Evolutionary conservation across 495 filamentous ascomycete genomes (phyloP).

Genomic region (Penicillium mononematosum): DNA sequence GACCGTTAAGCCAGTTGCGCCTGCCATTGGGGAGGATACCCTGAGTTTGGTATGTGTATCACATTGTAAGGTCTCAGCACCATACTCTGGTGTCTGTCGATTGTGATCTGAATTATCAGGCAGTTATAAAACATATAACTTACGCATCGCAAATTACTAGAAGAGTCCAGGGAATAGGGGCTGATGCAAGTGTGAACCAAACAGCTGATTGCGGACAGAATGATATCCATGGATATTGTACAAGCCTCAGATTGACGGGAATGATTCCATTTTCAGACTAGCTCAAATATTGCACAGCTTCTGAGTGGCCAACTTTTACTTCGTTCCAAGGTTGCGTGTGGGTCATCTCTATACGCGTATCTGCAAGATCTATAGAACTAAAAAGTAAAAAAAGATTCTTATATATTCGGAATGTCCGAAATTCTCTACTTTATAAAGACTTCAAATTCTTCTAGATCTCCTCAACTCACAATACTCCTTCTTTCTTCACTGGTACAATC

Average conservation of each 20-base stretch:
- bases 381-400: not conserved
- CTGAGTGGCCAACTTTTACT: not conserved
- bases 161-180: not conserved
- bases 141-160: not conserved
- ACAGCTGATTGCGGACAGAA: not conserved
- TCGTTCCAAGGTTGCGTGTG: not conserved
- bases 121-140: no score
- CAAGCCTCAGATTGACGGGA: not conserved
- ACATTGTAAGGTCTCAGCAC: no score
- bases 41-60: no score
- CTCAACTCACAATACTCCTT: no score
- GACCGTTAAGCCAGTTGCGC: no score
- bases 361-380: not conserved
- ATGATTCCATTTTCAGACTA: not conserved
- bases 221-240: not conserved
- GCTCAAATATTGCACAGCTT: not conserved
- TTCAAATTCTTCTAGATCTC: not conserved
- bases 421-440: not conserved
- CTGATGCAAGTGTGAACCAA: not conserved
- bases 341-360: conserved; percentile 5
- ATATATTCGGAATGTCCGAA: not conserved
- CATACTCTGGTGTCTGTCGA: no score
- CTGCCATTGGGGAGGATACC: no score
- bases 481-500: not conserved
- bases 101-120: no score